Conservation (phyloP, 2,329 filamentous ascomycete genomes). For the Epichloe uncinata region DNA sequence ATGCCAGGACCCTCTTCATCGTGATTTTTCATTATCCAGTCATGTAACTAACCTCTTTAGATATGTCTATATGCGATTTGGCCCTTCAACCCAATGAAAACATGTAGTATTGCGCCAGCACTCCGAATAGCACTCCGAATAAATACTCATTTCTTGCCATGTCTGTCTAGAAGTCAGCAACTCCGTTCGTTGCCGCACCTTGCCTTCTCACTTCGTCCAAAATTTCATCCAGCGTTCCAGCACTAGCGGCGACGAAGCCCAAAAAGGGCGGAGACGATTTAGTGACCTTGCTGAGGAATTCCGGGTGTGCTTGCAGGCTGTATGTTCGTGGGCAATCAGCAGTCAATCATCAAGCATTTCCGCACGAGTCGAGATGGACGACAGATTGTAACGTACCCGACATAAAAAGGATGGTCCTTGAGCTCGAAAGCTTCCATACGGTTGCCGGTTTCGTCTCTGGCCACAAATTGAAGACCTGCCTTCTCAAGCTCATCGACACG, state of each 20-base stretch:
- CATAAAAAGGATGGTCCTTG: constrained; percentile 72
- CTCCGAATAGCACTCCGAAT: no score
- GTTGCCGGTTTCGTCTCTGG: constrained; percentile 64
- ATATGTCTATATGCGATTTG: no score
- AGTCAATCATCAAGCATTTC: neutral
- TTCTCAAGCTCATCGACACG: constrained; percentile 55
- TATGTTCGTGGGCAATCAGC: neutral
- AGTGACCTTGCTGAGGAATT: constrained; percentile 53
- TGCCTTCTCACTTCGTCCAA: constrained; percentile 5
- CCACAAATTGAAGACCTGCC: constrained; percentile 60
- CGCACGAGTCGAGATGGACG: neutral
- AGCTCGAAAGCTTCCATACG: constrained; percentile 78
- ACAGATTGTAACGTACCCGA: constrained; percentile 21
- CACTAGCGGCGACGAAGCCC: constrained; percentile 69
- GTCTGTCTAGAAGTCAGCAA: constrained; percentile 1
- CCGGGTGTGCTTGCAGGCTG: constrained; percentile 75
- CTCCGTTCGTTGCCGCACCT: neutral
- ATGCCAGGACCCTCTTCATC: no score
- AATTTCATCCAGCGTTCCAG: constrained; percentile 45
- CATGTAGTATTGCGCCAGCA: no score
- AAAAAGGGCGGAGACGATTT: constrained; percentile 46
- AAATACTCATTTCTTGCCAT: neutral
- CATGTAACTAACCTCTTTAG: no score
- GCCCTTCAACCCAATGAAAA: no score
- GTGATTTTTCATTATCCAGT: no score